These are phyloP conservation scores for Phytopythium litorale DNA, from an alignment of 352 stramenopile species.

Conservation along the genomic window DNA sequence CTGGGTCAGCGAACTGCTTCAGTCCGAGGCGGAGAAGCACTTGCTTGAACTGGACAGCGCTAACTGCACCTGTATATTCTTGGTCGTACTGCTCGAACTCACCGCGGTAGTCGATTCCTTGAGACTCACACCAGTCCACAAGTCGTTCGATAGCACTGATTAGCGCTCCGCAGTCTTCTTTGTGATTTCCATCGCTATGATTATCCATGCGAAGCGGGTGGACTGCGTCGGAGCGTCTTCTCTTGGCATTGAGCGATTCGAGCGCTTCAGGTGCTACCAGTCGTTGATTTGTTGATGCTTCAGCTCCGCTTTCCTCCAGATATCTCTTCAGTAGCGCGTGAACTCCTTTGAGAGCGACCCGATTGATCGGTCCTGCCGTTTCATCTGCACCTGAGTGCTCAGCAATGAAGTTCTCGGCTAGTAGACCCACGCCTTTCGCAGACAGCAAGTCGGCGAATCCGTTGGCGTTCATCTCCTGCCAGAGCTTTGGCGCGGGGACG, in stretches of 20 bases:
- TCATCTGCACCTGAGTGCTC: background rate
- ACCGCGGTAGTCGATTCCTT: constrained; percentile 42
- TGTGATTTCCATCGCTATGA: background rate
- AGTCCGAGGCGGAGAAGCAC: constrained; percentile 37
- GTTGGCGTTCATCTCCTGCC: constrained; percentile 45
- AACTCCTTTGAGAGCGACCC: constrained; percentile 30
- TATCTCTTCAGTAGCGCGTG: constrained; percentile 21
- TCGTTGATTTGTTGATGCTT: background rate
- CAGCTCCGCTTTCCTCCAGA: background rate
- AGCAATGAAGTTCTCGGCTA: constrained; percentile 36
- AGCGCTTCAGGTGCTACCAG: background rate
- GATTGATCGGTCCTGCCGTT: background rate
- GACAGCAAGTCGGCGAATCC: constrained; percentile 40
- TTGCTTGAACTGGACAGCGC: constrained; percentile 52
- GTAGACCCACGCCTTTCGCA: constrained; percentile 26
- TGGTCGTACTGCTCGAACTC: constrained; percentile 47
- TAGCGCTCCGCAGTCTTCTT: background rate
- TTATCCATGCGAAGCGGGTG: background rate
- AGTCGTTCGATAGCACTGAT: constrained; percentile 19
- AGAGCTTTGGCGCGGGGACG: constrained; percentile 25
- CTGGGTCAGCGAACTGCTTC: constrained; percentile 13
- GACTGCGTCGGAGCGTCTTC: background rate
- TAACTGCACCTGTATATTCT: constrained; percentile 36
- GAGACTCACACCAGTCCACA: constrained; percentile 25
- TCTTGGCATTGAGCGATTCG: background rate